Percentiles rank a stretch among this genome's conserved stretches.
Evolutionary conservation across 495 filamentous ascomycete species (phyloP).

Genomic region (Penicillium chermesinum): DNA sequence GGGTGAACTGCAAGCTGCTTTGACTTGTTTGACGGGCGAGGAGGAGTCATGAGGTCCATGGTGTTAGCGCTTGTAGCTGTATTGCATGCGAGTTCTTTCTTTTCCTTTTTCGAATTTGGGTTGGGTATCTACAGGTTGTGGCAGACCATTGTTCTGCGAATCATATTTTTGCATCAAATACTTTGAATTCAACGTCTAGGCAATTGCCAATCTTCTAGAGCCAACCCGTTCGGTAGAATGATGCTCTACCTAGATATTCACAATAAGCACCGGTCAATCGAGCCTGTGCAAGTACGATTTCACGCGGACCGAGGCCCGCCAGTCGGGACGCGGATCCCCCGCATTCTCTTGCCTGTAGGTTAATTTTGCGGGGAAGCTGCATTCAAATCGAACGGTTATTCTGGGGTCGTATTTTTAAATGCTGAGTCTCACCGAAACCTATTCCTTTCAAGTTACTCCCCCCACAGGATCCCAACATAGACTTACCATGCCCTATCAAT

Average conservation of each 20-base stretch:
- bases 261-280: not conserved
- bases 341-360: too few relatives aligned
- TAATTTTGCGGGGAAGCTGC: too few relatives aligned
- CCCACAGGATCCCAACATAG: not conserved
- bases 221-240: too few relatives aligned
- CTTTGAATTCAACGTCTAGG: too few relatives aligned
- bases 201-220: too few relatives aligned
- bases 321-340: too few relatives aligned
- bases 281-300: too few relatives aligned
- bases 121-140: slow-evolving; percentile 13
- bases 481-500: slow-evolving; percentile 48
- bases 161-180: not conserved
- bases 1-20: slow-evolving; percentile 49
- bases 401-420: not conserved
- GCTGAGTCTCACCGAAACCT: too few relatives aligned
- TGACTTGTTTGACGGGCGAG: slow-evolving; percentile 35
- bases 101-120: slow-evolving; percentile 8
- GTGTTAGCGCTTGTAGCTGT: slow-evolving; percentile 15
- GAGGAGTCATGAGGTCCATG: slow-evolving; percentile 34
- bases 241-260: not conserved
- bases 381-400: too few relatives aligned
- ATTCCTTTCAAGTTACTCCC: too few relatives aligned
- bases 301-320: too few relatives aligned
- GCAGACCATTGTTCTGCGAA: slow-evolving; percentile 5
- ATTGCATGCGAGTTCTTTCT: too few relatives aligned